Evolutionary conservation across 164 flowering plant genomes (phyloP).

Genomic region (Macadamia integrifolia): DNA sequence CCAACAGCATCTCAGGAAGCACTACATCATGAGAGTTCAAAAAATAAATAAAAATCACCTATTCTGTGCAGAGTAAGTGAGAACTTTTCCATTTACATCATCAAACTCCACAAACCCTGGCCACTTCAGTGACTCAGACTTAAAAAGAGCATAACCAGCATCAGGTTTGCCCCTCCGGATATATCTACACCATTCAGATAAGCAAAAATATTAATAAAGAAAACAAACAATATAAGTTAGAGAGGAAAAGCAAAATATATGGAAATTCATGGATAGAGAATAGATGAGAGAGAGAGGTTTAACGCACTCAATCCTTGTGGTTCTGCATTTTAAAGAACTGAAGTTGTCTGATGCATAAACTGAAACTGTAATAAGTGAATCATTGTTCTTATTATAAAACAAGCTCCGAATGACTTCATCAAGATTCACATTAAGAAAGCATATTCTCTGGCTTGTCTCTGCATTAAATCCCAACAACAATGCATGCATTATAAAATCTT

Average conservation of each 20-base stretch:
- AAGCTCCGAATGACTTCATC: constrained; percentile 97
- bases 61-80: constrained; percentile 91
- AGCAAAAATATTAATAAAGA: not conserved
- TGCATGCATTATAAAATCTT: too few relatives aligned
- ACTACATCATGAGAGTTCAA: not conserved
- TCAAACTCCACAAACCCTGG: constrained; percentile 99
- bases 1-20: not conserved
- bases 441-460: constrained; percentile 87
- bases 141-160: constrained; percentile 93
- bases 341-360: constrained; percentile 99
- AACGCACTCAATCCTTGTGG: constrained; percentile 90
- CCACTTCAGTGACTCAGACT: constrained; percentile 92
- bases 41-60: constrained; percentile 30
- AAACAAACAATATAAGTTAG: not conserved
- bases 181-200: constrained; percentile 38
- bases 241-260: not conserved
- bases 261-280: not conserved
- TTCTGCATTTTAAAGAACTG: constrained; percentile 97
- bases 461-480: constrained; percentile 24
- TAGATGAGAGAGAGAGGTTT: not conserved
- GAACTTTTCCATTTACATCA: constrained; percentile 97
- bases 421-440: constrained; percentile 85
- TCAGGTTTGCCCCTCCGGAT: constrained; percentile 77
- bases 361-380: constrained; percentile 96
- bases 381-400: constrained; percentile 95